Evolutionary conservation across 2,329 filamentous ascomycete species (phyloP), one percentile per base, ranked within the genome.

Genomic region (Colletotrichum incanum): DNA sequence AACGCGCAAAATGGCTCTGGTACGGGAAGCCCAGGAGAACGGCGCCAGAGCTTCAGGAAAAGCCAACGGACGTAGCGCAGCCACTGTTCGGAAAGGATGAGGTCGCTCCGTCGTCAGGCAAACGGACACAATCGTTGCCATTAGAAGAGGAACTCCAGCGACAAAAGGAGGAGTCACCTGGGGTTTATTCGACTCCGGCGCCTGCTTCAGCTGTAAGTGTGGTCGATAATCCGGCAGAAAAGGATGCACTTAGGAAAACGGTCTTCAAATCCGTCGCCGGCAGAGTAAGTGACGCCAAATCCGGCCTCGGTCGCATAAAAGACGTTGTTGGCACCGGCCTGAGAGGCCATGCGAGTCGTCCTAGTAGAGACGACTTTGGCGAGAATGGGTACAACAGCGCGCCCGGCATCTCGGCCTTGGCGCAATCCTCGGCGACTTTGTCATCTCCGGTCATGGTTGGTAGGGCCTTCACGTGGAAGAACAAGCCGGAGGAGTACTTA

Each of bases 1-100:
- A 96, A 79, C 90, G 93, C 67, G 88, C 94, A 20, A 98, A 97
- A 80, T 98, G 95, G 94, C 87, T 99, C 2, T 99, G 96, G 96
- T 89, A 94, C 73, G 96, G 96, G 20, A 98, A 98, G 80, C 89
- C 94, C 47, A 91, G 92, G 73, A 94, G 96, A 78, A 88, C 84
- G 3, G 80, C 81, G 2, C 77, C 82, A 2, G 85, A 87, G 11
- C 82, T 84, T n/a, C 82, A 84, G 59, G 86, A 87, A 5, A 84
- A 83, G 59, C 82, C 85, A 3, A 81, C 86, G 16, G 87, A 89
- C 20, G 79, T 86, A 68, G 78, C 79, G 28, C 83, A 84, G 54
- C 81, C 87, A 16, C 80, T 88, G 1, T 89, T 92, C 67, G 87
- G 87, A 41, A 89, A 88, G 74, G 90, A 91, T n/a, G 89, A 81